Conservation (phyloP, 768 basidiomycete genomes). For the Podaxis sp. region DNA sequence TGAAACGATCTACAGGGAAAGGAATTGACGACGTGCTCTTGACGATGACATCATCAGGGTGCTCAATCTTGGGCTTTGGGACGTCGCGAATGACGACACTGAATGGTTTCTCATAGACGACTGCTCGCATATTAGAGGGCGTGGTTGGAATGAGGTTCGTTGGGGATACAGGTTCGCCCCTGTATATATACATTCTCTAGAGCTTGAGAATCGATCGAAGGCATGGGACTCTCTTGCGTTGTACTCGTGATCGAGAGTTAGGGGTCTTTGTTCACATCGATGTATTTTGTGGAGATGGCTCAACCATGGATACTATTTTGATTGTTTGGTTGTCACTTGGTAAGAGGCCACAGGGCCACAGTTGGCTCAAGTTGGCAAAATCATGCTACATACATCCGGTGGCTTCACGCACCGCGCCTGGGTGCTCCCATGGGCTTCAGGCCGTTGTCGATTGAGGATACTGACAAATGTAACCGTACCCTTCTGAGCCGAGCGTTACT, state of each 20-base stretch:
- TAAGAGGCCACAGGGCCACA: too few species aligned
- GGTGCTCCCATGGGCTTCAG: too few species aligned
- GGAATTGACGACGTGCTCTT: conserved; percentile 30
- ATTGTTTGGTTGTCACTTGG: neutral
- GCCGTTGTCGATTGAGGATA: too few species aligned
- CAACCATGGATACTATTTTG: too few species aligned
- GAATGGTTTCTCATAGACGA: conserved; percentile 55
- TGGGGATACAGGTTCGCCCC: neutral
- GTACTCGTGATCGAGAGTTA: too few species aligned
- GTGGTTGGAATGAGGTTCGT: neutral
- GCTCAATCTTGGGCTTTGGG: conserved; percentile 45
- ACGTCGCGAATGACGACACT: conserved; percentile 46
- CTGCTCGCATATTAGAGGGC: conserved; percentile 41
- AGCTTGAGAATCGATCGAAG: neutral
- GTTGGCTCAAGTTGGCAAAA: too few species aligned
- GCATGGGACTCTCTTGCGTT: neutral
- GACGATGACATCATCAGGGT: conserved; percentile 55
- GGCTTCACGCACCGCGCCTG: too few species aligned
- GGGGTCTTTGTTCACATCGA: neutral
- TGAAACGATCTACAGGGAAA: neutral
- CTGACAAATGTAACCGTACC: too few species aligned
- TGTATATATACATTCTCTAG: neutral
- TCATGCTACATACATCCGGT: too few species aligned
- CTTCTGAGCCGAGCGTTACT: too few species aligned
- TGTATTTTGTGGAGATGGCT: neutral